These are phyloP conservation scores for Auricularia sp. DNA, from an alignment of 768 basidiomycete genomes.

Conservation along the genomic window DNA sequence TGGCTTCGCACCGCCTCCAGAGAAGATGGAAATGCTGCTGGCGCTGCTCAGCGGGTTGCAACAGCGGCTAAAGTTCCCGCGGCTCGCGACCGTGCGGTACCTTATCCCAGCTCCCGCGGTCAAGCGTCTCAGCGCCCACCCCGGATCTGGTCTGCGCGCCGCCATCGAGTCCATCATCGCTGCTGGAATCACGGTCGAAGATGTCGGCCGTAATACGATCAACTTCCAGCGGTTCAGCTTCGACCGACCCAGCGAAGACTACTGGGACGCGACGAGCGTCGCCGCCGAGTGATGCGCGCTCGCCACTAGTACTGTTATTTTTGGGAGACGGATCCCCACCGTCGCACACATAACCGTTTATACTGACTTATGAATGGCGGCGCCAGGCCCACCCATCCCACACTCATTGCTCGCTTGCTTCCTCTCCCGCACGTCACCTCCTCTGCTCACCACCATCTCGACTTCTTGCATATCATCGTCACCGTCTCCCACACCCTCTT, in stretches of 20 bases:
- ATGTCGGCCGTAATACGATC: neutral
- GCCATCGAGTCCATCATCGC: neutral
- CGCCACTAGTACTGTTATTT: neutral
- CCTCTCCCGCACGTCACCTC: too few species aligned
- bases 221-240: neutral
- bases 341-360: too few species aligned
- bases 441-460: too few species aligned
- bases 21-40: neutral
- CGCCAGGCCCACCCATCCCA: too few species aligned
- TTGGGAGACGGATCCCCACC: too few species aligned
- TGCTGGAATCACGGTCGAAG: neutral
- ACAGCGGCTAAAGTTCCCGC: neutral
- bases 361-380: too few species aligned
- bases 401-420: too few species aligned
- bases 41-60: neutral
- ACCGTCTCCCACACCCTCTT: neutral
- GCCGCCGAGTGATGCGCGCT: neutral
- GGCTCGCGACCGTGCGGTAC: neutral
- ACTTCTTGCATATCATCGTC: neutral
- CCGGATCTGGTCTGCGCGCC: neutral
- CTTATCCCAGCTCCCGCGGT: neutral
- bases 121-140: neutral
- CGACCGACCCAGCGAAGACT: neutral
- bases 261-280: slow-evolving; percentile 1
- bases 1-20: neutral